Evolutionary conservation across 371 early-diverging fungal species (phyloP).

Genomic region (Actinomortierella wolfii): DNA sequence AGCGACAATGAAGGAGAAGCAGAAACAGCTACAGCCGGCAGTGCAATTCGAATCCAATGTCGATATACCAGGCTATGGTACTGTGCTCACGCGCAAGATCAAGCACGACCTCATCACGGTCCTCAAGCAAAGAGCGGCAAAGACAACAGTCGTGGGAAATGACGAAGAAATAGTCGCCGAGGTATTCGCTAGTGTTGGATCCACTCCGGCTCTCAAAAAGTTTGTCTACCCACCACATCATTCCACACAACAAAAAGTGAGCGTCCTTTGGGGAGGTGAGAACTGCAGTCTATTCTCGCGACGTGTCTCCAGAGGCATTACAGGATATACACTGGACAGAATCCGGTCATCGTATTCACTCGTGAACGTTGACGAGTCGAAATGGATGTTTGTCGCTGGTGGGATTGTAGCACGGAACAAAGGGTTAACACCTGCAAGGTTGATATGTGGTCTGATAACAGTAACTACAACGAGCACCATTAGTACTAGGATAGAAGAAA

Average conservation of each 20-base stretch:
- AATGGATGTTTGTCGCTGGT: conserved; percentile 13
- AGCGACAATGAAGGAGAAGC: too few species aligned
- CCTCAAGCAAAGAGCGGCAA: conserved; percentile 6
- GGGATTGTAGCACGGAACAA: conserved; percentile 12
- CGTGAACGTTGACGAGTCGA: conserved; percentile 5
- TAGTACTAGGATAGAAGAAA: too few species aligned
- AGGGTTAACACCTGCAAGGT: not conserved
- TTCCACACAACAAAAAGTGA: not conserved
- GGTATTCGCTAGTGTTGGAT: not conserved
- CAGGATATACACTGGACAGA: conserved; percentile 9
- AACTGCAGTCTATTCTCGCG: conserved; percentile 10
- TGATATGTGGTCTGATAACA: conserved; percentile 6
- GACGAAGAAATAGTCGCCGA: not conserved
- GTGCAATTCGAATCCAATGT: conserved; percentile 8
- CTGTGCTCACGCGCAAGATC: conserved; percentile 5
- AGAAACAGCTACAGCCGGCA: too few species aligned
- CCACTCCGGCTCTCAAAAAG: not conserved
- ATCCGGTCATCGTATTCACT: conserved; percentile 14
- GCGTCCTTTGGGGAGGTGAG: conserved; percentile 10
- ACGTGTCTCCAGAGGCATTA: conserved; percentile 13
- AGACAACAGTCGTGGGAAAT: too few species aligned
- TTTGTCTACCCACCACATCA: conserved; percentile 10
- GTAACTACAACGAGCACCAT: too few species aligned
- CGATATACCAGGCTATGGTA: conserved; percentile 11
- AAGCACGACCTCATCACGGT: conserved; percentile 6